phyloP scores from a whole-genome alignment of 306 rosid genomes.

The Senna tora region DNA sequence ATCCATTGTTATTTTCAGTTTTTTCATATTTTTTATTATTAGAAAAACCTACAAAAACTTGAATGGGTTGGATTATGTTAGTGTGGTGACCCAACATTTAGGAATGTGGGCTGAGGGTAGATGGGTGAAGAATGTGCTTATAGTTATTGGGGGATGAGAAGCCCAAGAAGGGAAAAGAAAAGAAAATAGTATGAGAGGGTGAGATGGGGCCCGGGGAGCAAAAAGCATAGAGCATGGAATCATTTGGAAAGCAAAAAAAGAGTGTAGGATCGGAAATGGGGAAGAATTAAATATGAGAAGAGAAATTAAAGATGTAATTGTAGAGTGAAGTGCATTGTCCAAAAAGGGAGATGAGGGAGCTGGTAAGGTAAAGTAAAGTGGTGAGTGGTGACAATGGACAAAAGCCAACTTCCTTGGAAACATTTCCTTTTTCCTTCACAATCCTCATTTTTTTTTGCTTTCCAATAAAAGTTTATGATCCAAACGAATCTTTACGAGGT shows the following conservation, averaged over 20 bases:
- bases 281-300: conserved; percentile 43
- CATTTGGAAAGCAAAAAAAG: conserved; percentile 37
- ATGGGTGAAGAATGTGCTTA: no score
- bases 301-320: conserved; percentile 9
- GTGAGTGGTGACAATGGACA: neutral
- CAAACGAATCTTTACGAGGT: conserved; percentile 53
- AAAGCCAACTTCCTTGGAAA: conserved; percentile 47
- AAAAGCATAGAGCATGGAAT: conserved; percentile 34
- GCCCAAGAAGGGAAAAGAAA: no score
- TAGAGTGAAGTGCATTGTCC: neutral
- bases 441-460: conserved; percentile 47
- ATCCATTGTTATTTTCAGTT: no score
- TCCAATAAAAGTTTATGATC: conserved; percentile 44
- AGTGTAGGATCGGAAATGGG: conserved; percentile 50
- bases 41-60: no score
- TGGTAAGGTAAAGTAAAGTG: conserved; percentile 22
- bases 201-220: conserved; percentile 36
- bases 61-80: no score
- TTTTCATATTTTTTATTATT: no score
- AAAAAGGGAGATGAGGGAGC: conserved; percentile 27
- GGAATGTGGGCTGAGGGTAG: no score
- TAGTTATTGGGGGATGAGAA: no score
- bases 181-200: no score
- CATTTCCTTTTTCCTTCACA: conserved; percentile 44
- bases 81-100: no score